Evolutionary conservation across 2,329 filamentous ascomycete genomes (phyloP), one percentile per base, ranked within the genome.

Genomic region (Septoria petroselini): DNA sequence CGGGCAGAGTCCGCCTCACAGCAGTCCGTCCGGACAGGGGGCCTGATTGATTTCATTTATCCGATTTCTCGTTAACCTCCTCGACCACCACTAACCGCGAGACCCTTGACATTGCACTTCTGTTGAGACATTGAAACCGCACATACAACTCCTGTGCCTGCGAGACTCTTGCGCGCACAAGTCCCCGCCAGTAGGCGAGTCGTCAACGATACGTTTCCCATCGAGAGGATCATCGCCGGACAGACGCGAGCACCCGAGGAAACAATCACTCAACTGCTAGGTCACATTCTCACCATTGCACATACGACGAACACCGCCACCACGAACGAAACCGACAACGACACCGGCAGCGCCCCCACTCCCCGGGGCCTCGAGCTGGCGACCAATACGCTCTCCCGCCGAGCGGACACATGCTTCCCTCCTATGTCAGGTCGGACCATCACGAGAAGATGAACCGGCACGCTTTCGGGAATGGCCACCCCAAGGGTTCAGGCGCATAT

Each of bases 391-490:
- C 34, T 47, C 43, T 11, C 21, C 34, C 38, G 17, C 23, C 31
- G 21, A 17, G 23, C 34, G 34, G 21, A 58, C 51, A 53, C 68
- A 83, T 84, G 81, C 73, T 84, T 65, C 81, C 81, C 58, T 77
- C 78, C 64, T 79, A 82, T 75, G 69, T 75, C 58, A 75, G 74
- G 50, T 71, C 74, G 61, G 71, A 73, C 67, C 65, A 67, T 64
- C 59, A 59, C 47, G 50, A 54, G 53, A 86, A 85, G 82, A 90
- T 93, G 83, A 87, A 91, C 69, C 83, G 89, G 76, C 88, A 95
- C 78, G 84, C 84, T 70, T 91, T 86, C 43, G 51, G 58, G 44
- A 95, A 93, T 75, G 91, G 89, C 69, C 73, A 78, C 60, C 34
- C 50, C 23, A 49, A 50, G 21, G 70, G 73, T 57, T 87, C 43